Evolutionary conservation across 768 basidiomycete species (phyloP).

Genomic region (Termitomyces sp.): DNA sequence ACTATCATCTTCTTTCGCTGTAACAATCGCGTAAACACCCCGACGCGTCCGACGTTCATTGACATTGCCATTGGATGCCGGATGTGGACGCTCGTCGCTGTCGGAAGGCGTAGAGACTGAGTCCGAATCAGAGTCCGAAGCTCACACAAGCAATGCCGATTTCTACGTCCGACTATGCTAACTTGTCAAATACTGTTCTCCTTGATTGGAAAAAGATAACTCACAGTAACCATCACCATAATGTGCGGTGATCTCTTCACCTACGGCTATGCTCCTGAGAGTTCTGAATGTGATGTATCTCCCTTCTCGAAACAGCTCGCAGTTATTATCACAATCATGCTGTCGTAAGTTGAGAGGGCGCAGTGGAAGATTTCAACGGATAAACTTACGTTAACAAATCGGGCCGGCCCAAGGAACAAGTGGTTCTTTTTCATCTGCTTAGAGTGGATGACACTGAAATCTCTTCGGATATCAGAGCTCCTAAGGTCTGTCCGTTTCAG

Average conservation of each 20-base stretch:
- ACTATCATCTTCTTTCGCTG: slow-evolving; percentile 51
- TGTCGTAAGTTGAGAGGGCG: slow-evolving; percentile 28
- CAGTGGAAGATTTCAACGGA: slow-evolving; percentile 17
- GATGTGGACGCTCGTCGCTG: slow-evolving; percentile 29
- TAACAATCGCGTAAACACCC: slow-evolving; percentile 72
- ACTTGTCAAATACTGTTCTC: background rate
- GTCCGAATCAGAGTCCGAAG: slow-evolving; percentile 44
- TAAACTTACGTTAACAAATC: slow-evolving; percentile 80
- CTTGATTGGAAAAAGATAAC: slow-evolving; percentile 24
- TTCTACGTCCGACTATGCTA: slow-evolving; percentile 53
- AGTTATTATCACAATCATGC: slow-evolving; percentile 91
- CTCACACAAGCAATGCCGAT: slow-evolving; percentile 78
- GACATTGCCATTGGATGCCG: slow-evolving; percentile 44
- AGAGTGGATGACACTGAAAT: slow-evolving; percentile 89
- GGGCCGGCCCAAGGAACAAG: slow-evolving; percentile 85
- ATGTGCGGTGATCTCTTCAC: slow-evolving; percentile 86
- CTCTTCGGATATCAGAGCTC: slow-evolving; percentile 72
- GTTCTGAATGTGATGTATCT: slow-evolving; percentile 87
- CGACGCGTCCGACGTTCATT: slow-evolving; percentile 78
- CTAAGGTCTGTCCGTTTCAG: slow-evolving; percentile 77
- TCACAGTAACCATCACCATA: slow-evolving; percentile 89
- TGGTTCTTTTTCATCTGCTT: slow-evolving; percentile 91
- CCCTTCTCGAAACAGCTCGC: slow-evolving; percentile 83
- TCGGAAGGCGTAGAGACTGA: slow-evolving; percentile 34
- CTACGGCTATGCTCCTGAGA: slow-evolving; percentile 67